These are phyloP conservation scores for Aristolochia contorta DNA, from an alignment of 164 flowering plant genomes.

Conservation along the genomic window DNA sequence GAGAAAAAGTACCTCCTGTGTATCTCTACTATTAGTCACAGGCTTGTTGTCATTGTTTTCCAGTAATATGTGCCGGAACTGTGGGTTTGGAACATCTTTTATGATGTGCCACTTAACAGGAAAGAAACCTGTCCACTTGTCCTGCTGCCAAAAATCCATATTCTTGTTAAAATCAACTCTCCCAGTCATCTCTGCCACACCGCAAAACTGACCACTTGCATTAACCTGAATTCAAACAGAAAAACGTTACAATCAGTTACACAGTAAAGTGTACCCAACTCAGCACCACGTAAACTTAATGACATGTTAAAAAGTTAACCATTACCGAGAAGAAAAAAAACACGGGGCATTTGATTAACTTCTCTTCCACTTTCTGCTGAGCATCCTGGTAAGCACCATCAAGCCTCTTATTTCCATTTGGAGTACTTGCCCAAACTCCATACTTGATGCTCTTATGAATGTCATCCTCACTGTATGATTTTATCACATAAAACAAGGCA, in stretches of 20 bases:
- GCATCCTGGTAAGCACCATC: slow-evolving; percentile 59
- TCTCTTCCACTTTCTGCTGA: slow-evolving; percentile 26
- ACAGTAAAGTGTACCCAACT: not conserved
- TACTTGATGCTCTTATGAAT: slow-evolving; percentile 78
- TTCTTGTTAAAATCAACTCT: slow-evolving; percentile 52
- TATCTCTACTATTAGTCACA: slow-evolving; percentile 73
- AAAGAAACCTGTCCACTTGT: slow-evolving; percentile 76
- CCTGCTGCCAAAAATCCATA: slow-evolving; percentile 89
- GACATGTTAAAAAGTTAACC: not conserved
- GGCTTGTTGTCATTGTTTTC: slow-evolving; percentile 73
- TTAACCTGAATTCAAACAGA: slow-evolving; percentile 40
- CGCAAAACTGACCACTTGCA: slow-evolving; percentile 85
- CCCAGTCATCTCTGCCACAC: slow-evolving; percentile 84
- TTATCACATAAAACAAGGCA: slow-evolving; percentile 66
- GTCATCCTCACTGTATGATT: slow-evolving; percentile 83
- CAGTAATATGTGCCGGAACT: slow-evolving; percentile 55
- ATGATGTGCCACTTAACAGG: slow-evolving; percentile 81
- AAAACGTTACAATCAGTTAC: not conserved
- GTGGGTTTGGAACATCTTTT: slow-evolving; percentile 68
- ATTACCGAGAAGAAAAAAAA: slow-evolving; percentile 79
- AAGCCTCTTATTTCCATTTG: slow-evolving; percentile 72
- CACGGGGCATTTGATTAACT: slow-evolving; percentile 42
- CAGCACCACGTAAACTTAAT: not conserved
- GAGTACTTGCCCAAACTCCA: slow-evolving; percentile 79
- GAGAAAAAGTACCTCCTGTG: slow-evolving; percentile 49